Base-by-base conservation (phyloP, 2,329 filamentous ascomycete species). In the Trichoderma lentiforme region DNA sequence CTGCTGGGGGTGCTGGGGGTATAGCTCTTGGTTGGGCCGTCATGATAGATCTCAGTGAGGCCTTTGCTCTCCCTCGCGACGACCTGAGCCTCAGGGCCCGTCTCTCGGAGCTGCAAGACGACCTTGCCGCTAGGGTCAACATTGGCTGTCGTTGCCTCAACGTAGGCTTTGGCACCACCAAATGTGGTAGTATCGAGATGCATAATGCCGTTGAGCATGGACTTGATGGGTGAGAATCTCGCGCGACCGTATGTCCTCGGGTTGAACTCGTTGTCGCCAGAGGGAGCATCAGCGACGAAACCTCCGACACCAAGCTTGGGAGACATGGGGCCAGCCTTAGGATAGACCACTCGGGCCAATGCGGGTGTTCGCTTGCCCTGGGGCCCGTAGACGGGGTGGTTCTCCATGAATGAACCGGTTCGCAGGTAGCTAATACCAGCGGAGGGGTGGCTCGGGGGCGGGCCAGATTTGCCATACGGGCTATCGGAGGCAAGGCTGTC, bases 371-470 rank as follows among this genome's bases (percentile, higher is more conserved):
- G 85, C 30, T 82, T 74, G 68, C 78, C 82, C 77, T 90, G 89
- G 11, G 89, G 89, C 2, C 89, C 89, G 76, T 90, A 90, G 26
- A 89, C 75, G 2, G 89, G 86, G 77, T 91, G 88, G 78, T 90
- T 90, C 72, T 88, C 85, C 75, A 88, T 80, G 78, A 83, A 88
- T 51, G 85, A 83, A 47, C 80, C 80, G 1, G 88, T 89, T 67
- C 89, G 86, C 71, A 90, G 81, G 79, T 91, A 91, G 69, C 88
- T 89, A 67, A 91, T 82, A 72, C 89, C 89, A 36, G 86, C 89
- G 15, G 89, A 91, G 4, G 89, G 89, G 74, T 91, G 89, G 24
- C 86, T 89, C 8, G 84, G 82, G 0, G 89, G 89, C n/a, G 89
- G 89, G 1, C 89, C 89, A 15, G 81, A 78, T 62, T 82, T 81